A percentile compares a stretch with the other conserved stretches of the same genome.
Evolutionary conservation across 306 rosid species (phyloP).

Genomic region (Dicorynia guianensis): DNA sequence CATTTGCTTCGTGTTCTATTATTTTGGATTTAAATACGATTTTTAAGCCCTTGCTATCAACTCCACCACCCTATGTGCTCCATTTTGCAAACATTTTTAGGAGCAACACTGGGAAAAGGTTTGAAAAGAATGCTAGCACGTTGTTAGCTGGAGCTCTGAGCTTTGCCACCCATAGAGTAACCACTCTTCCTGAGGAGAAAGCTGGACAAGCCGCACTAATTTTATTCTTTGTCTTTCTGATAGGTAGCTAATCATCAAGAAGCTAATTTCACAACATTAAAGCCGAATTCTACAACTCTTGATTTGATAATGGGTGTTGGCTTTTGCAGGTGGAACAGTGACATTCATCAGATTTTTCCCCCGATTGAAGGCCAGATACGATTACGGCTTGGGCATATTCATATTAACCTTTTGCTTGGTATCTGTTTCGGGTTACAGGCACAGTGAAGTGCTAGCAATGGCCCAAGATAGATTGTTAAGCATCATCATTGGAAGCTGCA

Average conservation of each 20-base stretch:
- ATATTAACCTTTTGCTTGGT: constrained; percentile 68
- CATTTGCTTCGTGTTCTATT: no score
- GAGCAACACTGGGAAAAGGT: constrained; percentile 57
- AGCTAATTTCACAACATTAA: not conserved
- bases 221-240: constrained; percentile 32
- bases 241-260: constrained; percentile 16
- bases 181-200: constrained; percentile 34
- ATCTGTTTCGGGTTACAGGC: constrained; percentile 57
- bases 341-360: constrained; percentile 74
- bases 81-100: constrained; percentile 24
- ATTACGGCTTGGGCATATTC: constrained; percentile 70
- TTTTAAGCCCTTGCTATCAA: no score
- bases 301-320: not conserved
- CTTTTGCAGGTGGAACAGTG: constrained; percentile 53
- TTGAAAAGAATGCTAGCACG: constrained; percentile 48
- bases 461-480: constrained; percentile 65
- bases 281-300: not conserved
- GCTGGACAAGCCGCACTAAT: constrained; percentile 15
- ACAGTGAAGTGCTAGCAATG: constrained; percentile 45
- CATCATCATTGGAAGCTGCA: constrained; percentile 59
- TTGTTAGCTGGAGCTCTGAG: constrained; percentile 36
- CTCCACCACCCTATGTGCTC: not conserved
- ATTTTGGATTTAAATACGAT: no score
- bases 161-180: constrained; percentile 27
- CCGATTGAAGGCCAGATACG: constrained; percentile 63